phyloP scores from a whole-genome alignment of 2,329 filamentous ascomycete genomes.

The Microdochium bolleyi region DNA sequence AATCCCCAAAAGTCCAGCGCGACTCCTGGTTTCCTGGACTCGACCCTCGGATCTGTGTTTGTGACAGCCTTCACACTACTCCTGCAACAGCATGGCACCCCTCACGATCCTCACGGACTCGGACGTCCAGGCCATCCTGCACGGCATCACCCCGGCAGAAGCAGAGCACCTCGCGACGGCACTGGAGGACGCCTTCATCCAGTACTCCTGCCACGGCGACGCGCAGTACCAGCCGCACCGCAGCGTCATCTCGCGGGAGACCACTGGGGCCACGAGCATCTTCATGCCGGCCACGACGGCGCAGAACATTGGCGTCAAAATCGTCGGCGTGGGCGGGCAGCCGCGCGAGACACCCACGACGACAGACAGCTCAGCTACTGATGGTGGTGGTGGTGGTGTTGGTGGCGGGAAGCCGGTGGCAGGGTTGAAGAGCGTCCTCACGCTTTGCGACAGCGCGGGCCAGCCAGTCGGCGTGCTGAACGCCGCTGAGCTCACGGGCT shows the following conservation, averaged over 20 bases:
- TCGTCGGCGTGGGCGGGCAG: background rate
- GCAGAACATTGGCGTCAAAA: background rate
- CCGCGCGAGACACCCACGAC: background rate
- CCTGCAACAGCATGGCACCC: background rate
- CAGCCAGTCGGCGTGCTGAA: constrained; percentile 49
- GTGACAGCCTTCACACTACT: too few relatives aligned
- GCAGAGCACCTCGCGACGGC: background rate
- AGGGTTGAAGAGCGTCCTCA: background rate
- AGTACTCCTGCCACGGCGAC: background rate
- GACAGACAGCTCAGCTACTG: background rate
- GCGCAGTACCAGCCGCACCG: background rate
- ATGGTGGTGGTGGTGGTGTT: too few relatives aligned
- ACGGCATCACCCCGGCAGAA: background rate
- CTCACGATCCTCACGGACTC: background rate
- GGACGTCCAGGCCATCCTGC: background rate
- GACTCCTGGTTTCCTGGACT: too few relatives aligned
- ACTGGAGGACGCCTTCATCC: background rate
- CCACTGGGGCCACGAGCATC: background rate
- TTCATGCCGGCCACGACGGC: constrained; percentile 1
- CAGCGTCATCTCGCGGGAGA: background rate
- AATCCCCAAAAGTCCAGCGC: too few relatives aligned
- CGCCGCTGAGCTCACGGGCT: constrained; percentile 61
- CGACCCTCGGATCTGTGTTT: too few relatives aligned
- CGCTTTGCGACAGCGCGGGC: background rate
- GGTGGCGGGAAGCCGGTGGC: background rate